phyloP scores from a whole-genome alignment of 2,329 filamentous ascomycete species.

The Paraphoma chrysanthemicola region DNA sequence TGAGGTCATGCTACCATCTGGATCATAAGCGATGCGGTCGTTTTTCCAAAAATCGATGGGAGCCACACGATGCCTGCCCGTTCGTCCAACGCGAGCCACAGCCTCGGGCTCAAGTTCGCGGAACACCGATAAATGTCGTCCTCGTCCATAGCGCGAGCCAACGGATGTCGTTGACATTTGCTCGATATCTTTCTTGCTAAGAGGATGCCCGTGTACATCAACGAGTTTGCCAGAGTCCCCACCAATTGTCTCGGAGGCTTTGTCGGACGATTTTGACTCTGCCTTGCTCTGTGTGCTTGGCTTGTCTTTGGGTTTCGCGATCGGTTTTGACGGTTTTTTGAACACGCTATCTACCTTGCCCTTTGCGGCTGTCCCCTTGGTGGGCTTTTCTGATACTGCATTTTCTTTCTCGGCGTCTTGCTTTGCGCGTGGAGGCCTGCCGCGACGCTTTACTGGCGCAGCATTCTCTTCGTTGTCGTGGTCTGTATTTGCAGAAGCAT shows the following conservation, averaged over 20 bases:
- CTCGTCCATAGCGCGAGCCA: constrained; percentile 39
- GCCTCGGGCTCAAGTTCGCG: constrained; percentile 42
- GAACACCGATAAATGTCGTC: constrained; percentile 44
- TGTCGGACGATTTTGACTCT: constrained; percentile 10
- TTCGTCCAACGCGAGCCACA: constrained; percentile 57
- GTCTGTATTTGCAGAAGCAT: constrained; percentile 24
- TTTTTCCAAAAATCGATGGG: constrained; percentile 88
- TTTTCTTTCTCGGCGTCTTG: constrained; percentile 18
- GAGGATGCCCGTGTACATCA: constrained; percentile 38
- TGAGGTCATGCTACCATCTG: constrained; percentile 74
- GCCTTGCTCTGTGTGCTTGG: constrained; percentile 11
- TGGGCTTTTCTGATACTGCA: constrained; percentile 10
- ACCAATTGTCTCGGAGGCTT: constrained; percentile 4
- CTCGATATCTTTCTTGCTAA: constrained; percentile 41
- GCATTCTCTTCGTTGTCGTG: constrained; percentile 30
- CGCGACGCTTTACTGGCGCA: constrained; percentile 30
- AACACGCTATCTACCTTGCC: constrained; percentile 7
- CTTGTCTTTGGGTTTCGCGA: constrained; percentile 23
- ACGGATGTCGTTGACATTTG: constrained; percentile 42
- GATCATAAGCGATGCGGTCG: constrained; percentile 76
- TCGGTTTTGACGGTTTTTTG: constrained; percentile 9
- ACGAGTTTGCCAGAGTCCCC: constrained; percentile 38
- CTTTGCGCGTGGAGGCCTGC: constrained; percentile 32
- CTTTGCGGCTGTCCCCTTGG: constrained; percentile 14
- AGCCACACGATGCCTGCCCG: constrained; percentile 77